Evolutionary conservation across 345 rosid genomes (phyloP).

Genomic region (Gossypioides kirkii): DNA sequence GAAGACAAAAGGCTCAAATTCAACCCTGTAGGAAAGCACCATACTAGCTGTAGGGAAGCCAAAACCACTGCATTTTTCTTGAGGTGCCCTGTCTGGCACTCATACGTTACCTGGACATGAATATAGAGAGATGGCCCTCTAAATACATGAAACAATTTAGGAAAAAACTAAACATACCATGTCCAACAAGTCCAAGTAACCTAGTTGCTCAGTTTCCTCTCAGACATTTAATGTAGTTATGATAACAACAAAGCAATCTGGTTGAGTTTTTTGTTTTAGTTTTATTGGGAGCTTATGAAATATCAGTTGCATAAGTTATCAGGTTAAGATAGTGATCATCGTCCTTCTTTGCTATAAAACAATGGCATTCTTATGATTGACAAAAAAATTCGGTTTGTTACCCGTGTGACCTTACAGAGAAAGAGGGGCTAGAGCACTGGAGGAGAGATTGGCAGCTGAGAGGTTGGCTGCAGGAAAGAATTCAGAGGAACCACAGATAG

Average conservation of each 20-base stretch:
- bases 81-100: too few species aligned
- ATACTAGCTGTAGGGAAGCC: not conserved
- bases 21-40: not conserved
- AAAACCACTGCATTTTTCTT: not conserved
- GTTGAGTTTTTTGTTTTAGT: not conserved
- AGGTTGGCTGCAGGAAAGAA: slow-evolving; percentile 48
- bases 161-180: too few species aligned
- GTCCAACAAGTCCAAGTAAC: too few species aligned
- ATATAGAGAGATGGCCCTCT: too few species aligned
- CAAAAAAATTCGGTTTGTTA: not conserved
- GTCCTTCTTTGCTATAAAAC: not conserved
- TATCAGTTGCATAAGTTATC: not conserved
- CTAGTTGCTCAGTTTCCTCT: not conserved
- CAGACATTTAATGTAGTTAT: not conserved
- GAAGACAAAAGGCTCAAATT: not conserved
- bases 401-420: slow-evolving; percentile 48
- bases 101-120: too few species aligned
- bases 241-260: not conserved
- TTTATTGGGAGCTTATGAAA: not conserved
- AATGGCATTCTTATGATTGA: not conserved
- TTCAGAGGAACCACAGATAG: slow-evolving; percentile 48
- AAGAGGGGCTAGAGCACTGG: slow-evolving; percentile 95
- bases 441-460: slow-evolving; percentile 90
- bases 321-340: not conserved
- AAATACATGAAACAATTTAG: too few species aligned